Evolutionary conservation across 495 filamentous ascomycete species (phyloP).

Genomic region (Staphylotrichum longicolle): DNA sequence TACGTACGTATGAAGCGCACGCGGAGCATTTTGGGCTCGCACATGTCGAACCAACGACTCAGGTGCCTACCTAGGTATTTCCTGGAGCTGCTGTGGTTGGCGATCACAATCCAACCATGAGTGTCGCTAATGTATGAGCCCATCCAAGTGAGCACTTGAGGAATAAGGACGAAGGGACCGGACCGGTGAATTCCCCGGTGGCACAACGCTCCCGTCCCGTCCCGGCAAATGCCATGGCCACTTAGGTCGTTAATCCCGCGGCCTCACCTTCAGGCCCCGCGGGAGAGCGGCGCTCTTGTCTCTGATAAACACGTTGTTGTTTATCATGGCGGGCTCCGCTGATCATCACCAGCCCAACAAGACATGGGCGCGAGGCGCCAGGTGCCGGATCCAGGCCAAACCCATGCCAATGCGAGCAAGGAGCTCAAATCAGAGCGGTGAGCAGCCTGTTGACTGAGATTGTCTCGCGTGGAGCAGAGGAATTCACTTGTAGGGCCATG

Average conservation of each 20-base stretch:
- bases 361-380: too few relatives aligned
- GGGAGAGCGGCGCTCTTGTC: background rate
- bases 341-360: background rate
- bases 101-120: background rate
- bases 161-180: background rate
- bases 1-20: too few relatives aligned
- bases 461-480: too few relatives aligned
- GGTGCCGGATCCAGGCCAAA: too few relatives aligned
- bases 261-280: background rate
- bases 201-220: conserved; percentile 17
- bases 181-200: conserved; percentile 11
- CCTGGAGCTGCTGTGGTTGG: background rate
- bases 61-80: background rate
- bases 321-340: background rate
- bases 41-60: too few relatives aligned
- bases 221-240: conserved; percentile 11
- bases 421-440: too few relatives aligned
- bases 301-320: conserved; percentile 5
- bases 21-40: too few relatives aligned
- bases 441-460: too few relatives aligned
- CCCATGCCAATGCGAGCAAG: too few relatives aligned
- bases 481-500: too few relatives aligned
- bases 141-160: too few relatives aligned
- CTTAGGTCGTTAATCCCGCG: background rate
- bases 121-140: too few relatives aligned